These are phyloP conservation scores for Podila minutissima DNA, from an alignment of 192 early-diverging fungal genomes.

Conservation along the genomic window DNA sequence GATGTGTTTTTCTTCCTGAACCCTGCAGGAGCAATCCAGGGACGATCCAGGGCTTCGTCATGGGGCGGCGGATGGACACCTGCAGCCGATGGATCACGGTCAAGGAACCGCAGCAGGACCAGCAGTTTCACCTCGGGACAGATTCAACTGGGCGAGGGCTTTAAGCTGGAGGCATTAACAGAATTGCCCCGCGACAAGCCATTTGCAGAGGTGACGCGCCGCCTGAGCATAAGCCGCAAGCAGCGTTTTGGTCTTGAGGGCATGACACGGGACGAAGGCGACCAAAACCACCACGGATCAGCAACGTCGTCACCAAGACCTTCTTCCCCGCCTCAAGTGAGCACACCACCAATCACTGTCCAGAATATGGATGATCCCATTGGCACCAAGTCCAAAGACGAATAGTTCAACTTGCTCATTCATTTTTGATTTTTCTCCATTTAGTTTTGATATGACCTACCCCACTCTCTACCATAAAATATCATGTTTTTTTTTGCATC, in stretches of 20 bases:
- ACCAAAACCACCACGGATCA: background rate
- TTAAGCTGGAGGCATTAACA: constrained; percentile 58
- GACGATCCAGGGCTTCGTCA: constrained; percentile 49
- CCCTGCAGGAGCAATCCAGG: constrained; percentile 35
- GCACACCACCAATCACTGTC: constrained; percentile 5
- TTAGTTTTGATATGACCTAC: too few species aligned
- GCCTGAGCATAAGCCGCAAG: constrained; percentile 10
- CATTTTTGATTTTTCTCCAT: too few species aligned
- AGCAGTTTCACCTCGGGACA: constrained; percentile 45
- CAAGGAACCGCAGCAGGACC: constrained; percentile 51
- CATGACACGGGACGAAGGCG: constrained; percentile 12
- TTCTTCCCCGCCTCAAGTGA: background rate
- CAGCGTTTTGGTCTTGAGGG: constrained; percentile 14
- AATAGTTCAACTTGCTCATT: background rate
- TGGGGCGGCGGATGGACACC: constrained; percentile 35
- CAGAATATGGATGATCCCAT: background rate
- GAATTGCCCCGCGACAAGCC: constrained; percentile 33
- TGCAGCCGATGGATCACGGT: constrained; percentile 39
- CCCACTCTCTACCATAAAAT: too few species aligned
- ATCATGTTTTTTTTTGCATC: too few species aligned
- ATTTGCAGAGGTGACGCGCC: constrained; percentile 35
- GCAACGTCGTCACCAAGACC: background rate
- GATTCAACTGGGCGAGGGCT: constrained; percentile 30
- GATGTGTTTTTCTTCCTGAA: constrained; percentile 60
- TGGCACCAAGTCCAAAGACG: background rate